Base-by-base conservation (phyloP, 2,329 filamentous ascomycete species). In the Catunica adiposa region DNA sequence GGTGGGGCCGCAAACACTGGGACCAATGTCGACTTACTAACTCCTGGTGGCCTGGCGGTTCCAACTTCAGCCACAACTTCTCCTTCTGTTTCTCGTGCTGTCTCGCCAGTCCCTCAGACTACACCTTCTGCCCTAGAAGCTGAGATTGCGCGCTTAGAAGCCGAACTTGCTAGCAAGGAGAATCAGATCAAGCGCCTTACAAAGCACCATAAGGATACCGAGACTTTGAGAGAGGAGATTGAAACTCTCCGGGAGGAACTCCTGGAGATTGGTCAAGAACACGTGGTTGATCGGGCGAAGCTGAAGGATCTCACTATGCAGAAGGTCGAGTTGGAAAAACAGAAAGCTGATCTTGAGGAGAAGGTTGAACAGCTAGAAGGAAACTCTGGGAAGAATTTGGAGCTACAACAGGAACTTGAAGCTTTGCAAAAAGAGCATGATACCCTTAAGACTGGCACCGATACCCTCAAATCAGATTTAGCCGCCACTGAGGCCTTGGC, bases 401-500 rank as follows among this genome's bases (percentile, higher is more conserved):
- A 23, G 11, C 14, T 40, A 6, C 40, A 58, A 29, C 26, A 51
- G 40, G 54, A 56, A 8, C 26, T 58, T 2, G 57, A 58, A 15
- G 62, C 62, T 54, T 57, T 63, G 20, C 56, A 61, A n/a, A 55
- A 58, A n/a, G 78, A 83, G 58, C 77, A 77, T 54, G 74, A 89
- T 44, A 80, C 82, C 44, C 73, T 94, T 37, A 88, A 85, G 67
- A 69, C 74, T 20, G 87, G 83, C 66, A 79, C 82, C 0, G 73
- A 79, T 1, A 76, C 78, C 0, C 68, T 96, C 17, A 82, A 94
- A 64, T 86, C 84, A 0, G 90, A 98, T 64, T 75, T 97, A 2
- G 84, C 82, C 1, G 89, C 89, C 1, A 84, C 89, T 0, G 83
- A 96, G 65, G 82, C 94, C 67, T 76, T 97, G 11, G 88, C 92